A percentile compares a stretch with the other conserved stretches of the same genome.
phyloP scores from a whole-genome alignment of 2,329 filamentous ascomycete species.

The Uncinocarpus reesii region DNA sequence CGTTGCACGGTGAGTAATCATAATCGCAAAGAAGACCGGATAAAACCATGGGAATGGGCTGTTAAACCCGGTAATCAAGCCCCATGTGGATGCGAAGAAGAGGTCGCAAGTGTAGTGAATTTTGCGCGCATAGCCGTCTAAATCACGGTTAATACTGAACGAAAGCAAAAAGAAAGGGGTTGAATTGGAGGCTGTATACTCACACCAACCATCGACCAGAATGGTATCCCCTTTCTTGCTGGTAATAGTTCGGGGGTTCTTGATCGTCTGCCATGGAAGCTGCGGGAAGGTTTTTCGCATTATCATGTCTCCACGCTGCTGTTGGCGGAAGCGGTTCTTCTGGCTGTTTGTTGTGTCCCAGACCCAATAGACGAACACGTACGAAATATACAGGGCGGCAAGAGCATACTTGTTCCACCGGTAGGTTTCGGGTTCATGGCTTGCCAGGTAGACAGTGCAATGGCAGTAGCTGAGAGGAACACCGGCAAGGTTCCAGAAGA shows the following conservation, averaged over 20 bases:
- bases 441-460: slow-evolving; percentile 81
- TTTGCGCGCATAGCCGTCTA: slow-evolving; percentile 63
- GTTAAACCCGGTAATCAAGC: slow-evolving; percentile 66
- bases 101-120: slow-evolving; percentile 72
- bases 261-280: slow-evolving; percentile 73
- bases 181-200: slow-evolving; percentile 30
- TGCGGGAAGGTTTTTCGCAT: slow-evolving; percentile 76
- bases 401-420: slow-evolving; percentile 63
- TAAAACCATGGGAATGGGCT: slow-evolving; percentile 88
- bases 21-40: slow-evolving; percentile 64
- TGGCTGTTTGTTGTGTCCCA: slow-evolving; percentile 90
- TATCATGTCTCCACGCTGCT: slow-evolving; percentile 54
- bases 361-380: slow-evolving; percentile 76
- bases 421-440: slow-evolving; percentile 68
- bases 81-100: slow-evolving; percentile 69
- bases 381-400: slow-evolving; percentile 54
- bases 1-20: slow-evolving; percentile 69
- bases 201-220: slow-evolving; percentile 75
- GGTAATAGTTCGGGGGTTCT: slow-evolving; percentile 69
- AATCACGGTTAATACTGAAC: neutral
- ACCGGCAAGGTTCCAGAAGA: slow-evolving; percentile 93
- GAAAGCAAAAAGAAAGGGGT: neutral
- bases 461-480: slow-evolving; percentile 89
- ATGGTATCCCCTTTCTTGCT: slow-evolving; percentile 65
- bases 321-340: slow-evolving; percentile 81